These are phyloP conservation scores for Rhizopogon vulgaris DNA, from an alignment of 768 basidiomycete genomes.

Conservation along the genomic window DNA sequence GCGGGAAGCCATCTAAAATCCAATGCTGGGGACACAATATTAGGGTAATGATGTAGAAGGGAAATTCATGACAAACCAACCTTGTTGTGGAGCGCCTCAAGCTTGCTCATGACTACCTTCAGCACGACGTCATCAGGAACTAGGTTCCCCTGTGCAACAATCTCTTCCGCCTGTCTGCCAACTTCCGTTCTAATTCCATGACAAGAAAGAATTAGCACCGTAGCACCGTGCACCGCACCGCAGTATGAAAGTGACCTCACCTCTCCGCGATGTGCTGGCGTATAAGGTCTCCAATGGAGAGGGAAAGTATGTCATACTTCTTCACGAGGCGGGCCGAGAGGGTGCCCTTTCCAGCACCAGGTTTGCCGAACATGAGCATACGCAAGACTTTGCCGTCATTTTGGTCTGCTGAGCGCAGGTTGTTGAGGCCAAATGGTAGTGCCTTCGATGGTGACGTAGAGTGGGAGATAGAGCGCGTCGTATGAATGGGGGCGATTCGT, in stretches of 20 bases:
- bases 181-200: conserved; percentile 48
- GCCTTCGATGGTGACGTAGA: conserved; percentile 33
- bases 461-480: conserved; percentile 21
- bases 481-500: conserved; percentile 7
- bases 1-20: conserved; percentile 91
- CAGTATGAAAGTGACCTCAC: conserved; percentile 23
- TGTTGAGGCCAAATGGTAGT: conserved; percentile 46
- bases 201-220: neutral
- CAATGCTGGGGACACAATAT: conserved; percentile 53
- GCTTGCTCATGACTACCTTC: conserved; percentile 65
- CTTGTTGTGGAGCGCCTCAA: conserved; percentile 60
- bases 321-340: conserved; percentile 67
- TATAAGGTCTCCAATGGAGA: conserved; percentile 83
- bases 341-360: conserved; percentile 81
- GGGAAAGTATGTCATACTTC: conserved; percentile 71
- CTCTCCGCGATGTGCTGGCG: conserved; percentile 75
- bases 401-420: conserved; percentile 21
- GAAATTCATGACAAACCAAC: conserved; percentile 28
- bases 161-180: conserved; percentile 66
- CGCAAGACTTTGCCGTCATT: conserved; percentile 28
- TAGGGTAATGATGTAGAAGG: neutral
- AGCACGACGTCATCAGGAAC: conserved; percentile 79
- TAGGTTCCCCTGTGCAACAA: conserved; percentile 74
- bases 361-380: conserved; percentile 56
- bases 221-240: neutral